Evolutionary conservation across 2,329 filamentous ascomycete genomes (phyloP).

Genomic region (Epichloe brachyelytri): DNA sequence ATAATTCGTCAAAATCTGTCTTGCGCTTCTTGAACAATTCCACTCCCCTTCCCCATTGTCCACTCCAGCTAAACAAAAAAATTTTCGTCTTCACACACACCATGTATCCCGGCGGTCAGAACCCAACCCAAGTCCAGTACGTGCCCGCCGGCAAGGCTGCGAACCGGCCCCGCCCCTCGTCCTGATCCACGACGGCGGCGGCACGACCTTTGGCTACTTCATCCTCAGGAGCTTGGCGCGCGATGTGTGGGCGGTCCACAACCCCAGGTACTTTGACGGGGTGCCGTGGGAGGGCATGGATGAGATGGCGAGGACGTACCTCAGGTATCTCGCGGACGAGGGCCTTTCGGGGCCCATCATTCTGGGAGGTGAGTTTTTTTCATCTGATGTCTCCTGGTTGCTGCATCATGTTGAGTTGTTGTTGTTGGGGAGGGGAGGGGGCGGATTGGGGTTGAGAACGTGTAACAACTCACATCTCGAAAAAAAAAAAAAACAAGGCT

Average conservation of each 20-base stretch:
- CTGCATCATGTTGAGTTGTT: not conserved
- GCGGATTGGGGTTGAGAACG: no score
- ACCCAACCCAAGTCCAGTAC: constrained; percentile 13
- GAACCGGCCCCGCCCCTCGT: constrained; percentile 13
- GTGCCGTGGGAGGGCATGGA: constrained; percentile 15
- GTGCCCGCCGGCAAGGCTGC: constrained; percentile 9
- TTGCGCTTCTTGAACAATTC: no score
- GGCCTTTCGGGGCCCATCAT: constrained; percentile 15
- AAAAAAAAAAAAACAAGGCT: constrained; percentile 9
- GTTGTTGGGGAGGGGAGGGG: no score
- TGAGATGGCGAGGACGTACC: constrained; percentile 17
- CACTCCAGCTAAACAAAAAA: not conserved
- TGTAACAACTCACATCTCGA: no score
- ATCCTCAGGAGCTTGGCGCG: constrained; percentile 15
- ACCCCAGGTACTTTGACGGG: constrained; percentile 15
- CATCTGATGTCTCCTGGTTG: not conserved
- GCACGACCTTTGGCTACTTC: constrained; percentile 19
- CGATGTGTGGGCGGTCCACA: constrained; percentile 19
- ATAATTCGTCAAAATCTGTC: no score
- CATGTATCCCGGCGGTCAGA: constrained; percentile 14
- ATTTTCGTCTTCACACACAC: no score
- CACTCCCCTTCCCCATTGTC: not conserved
- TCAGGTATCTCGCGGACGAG: constrained; percentile 11
- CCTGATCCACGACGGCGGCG: constrained; percentile 19
- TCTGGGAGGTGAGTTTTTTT: constrained; percentile 12